Conservation (phyloP, 2,329 filamentous ascomycete genomes). For the Stemphylium vesicarium region DNA sequence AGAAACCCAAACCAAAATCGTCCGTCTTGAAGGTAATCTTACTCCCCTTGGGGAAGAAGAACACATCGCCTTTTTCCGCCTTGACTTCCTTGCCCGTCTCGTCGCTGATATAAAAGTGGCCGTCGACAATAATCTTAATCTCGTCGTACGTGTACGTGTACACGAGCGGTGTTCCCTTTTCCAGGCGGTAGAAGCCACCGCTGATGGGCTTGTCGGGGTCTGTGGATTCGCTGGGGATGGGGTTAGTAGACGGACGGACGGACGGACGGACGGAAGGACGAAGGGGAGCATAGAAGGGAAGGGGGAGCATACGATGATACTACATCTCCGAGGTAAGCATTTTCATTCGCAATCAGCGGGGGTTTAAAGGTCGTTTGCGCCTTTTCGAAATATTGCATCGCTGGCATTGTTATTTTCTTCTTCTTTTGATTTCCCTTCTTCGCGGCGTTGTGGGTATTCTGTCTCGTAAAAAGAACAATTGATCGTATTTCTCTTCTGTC, state of each 20-base stretch:
- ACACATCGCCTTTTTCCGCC: conserved; percentile 68
- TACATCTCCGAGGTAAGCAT: conserved; percentile 71
- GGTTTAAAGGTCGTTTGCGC: conserved; percentile 67
- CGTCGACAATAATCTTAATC: conserved; percentile 76
- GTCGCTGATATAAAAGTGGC: conserved; percentile 68
- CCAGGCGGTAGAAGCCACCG: conserved; percentile 69
- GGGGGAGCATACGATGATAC: conserved; percentile 56
- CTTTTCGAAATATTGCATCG: conserved; percentile 61
- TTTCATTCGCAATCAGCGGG: conserved; percentile 70
- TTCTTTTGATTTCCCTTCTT: no score
- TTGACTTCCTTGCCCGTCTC: conserved; percentile 66
- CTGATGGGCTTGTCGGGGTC: conserved; percentile 66
- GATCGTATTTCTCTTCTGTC: no score
- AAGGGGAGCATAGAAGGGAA: background rate
- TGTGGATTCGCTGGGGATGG: conserved; percentile 55
- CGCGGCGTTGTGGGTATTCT: no score
- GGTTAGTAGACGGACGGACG: no score
- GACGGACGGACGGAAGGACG: no score
- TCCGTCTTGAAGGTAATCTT: conserved; percentile 71
- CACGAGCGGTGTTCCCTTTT: conserved; percentile 70
- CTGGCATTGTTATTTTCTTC: conserved; percentile 12
- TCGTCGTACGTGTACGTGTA: conserved; percentile 75
- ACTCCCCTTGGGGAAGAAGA: conserved; percentile 70
- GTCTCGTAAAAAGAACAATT: no score
- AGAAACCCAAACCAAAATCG: conserved; percentile 68